phyloP scores from a whole-genome alignment of 2,329 filamentous ascomycete genomes.

The Colletotrichum lentis region DNA sequence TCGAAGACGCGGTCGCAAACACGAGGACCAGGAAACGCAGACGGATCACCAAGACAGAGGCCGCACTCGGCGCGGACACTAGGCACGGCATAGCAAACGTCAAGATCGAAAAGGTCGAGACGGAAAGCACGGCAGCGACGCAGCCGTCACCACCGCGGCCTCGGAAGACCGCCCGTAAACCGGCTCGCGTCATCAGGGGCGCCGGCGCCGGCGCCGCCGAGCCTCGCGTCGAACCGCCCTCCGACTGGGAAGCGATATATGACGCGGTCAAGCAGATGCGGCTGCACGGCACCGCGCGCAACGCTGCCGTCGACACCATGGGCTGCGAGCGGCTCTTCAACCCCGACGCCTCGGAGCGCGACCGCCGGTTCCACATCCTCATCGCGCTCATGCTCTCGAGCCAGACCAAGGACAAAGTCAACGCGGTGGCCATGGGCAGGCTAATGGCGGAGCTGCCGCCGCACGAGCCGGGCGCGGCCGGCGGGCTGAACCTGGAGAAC shows the following conservation, averaged over 20 bases:
- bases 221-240: slow-evolving; percentile 65
- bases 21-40: slow-evolving; percentile 57
- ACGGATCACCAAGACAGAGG: slow-evolving; percentile 44
- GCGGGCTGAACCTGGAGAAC: slow-evolving; percentile 76
- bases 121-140: slow-evolving; percentile 37
- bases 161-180: slow-evolving; percentile 52
- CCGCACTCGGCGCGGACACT: slow-evolving; percentile 43
- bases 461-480: slow-evolving; percentile 52
- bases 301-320: slow-evolving; percentile 97
- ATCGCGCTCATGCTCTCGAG: slow-evolving; percentile 89
- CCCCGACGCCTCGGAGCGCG: slow-evolving; percentile 56
- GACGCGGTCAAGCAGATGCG: slow-evolving; percentile 80
- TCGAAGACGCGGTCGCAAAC: slow-evolving; percentile 62
- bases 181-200: slow-evolving; percentile 53
- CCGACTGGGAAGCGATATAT: slow-evolving; percentile 88
- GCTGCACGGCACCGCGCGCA: slow-evolving; percentile 59
- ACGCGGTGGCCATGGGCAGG: slow-evolving; percentile 80
- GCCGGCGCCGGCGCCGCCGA: slow-evolving; percentile 52
- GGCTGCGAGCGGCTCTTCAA: slow-evolving; percentile 83
- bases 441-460: slow-evolving; percentile 77
- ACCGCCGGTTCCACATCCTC: slow-evolving; percentile 84
- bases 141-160: slow-evolving; percentile 42
- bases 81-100: slow-evolving; percentile 37
- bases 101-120: slow-evolving; percentile 52
- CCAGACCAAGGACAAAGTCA: slow-evolving; percentile 94